phyloP scores from a whole-genome alignment of 495 filamentous ascomycete species.

The Penicillium ochrochloron region DNA sequence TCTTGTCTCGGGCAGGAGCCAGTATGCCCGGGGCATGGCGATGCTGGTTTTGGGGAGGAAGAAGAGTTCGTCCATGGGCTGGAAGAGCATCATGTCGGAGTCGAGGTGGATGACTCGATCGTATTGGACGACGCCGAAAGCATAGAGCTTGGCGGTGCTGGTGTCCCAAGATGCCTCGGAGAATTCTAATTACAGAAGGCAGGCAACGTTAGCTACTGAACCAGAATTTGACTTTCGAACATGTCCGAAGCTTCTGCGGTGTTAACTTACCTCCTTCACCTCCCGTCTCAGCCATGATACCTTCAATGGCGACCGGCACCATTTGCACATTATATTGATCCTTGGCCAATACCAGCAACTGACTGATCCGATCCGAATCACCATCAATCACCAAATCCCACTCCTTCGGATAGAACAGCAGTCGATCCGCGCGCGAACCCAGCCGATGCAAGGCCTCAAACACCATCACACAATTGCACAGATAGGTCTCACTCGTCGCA shows the following conservation, averaged over 20 bases:
- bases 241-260: too few species aligned
- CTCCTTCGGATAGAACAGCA: conserved; percentile 68
- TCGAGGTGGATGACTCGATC: conserved; percentile 70
- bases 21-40: conserved; percentile 74
- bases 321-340: conserved; percentile 65
- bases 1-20: conserved; percentile 59
- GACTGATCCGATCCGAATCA: conserved; percentile 52
- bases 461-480: conserved; percentile 80
- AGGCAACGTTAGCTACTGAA: neutral
- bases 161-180: conserved; percentile 57
- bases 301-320: conserved; percentile 62
- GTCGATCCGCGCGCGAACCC: conserved; percentile 64
- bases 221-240: neutral
- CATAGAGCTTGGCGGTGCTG: conserved; percentile 71
- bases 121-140: conserved; percentile 72
- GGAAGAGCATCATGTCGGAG: conserved; percentile 66
- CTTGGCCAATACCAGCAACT: conserved; percentile 62
- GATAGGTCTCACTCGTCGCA: conserved; percentile 67
- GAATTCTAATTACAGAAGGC: conserved; percentile 5
- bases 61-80: conserved; percentile 75
- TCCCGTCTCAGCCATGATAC: conserved; percentile 41
- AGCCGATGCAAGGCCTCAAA: conserved; percentile 66
- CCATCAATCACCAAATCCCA: conserved; percentile 53
- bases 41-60: conserved; percentile 63
- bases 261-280: conserved; percentile 34